These are phyloP conservation scores for Artemisia annua DNA, from an alignment of 129 eudicot species.

Conservation along the genomic window DNA sequence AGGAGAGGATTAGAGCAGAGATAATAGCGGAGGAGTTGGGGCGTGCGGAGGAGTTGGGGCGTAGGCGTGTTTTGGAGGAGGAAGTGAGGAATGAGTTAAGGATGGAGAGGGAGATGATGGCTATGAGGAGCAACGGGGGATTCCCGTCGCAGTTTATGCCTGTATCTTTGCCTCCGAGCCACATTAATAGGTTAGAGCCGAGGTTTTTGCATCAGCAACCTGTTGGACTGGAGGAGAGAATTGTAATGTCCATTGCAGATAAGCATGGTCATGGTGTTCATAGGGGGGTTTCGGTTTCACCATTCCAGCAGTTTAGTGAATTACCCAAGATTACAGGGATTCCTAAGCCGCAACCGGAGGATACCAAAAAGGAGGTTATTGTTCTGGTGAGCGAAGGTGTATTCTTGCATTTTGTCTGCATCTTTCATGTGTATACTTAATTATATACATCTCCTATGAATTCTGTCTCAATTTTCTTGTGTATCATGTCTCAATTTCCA, in stretches of 20 bases:
- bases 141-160: constrained; percentile 12
- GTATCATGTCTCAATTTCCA: neutral
- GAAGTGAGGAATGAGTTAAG: constrained; percentile 43
- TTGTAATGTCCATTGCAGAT: constrained; percentile 27
- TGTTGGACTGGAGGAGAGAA: constrained; percentile 31
- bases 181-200: neutral
- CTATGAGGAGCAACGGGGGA: constrained; percentile 18
- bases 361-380: neutral
- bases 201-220: constrained; percentile 19
- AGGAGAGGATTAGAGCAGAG: constrained; percentile 44
- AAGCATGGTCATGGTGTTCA: constrained; percentile 11
- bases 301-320: constrained; percentile 4
- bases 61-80: constrained; percentile 35
- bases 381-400: constrained; percentile 52
- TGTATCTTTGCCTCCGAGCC: neutral
- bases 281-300: neutral
- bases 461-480: neutral
- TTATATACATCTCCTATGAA: neutral
- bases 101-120: constrained; percentile 46
- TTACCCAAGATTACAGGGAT: neutral
- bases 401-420: constrained; percentile 10
- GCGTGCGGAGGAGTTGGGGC: constrained; percentile 38
- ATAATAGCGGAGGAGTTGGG: no score
- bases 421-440: neutral
- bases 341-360: neutral